These are phyloP conservation scores for Pichia membranifaciens DNA, from an alignment of 805 yeast species.

Conservation along the genomic window DNA sequence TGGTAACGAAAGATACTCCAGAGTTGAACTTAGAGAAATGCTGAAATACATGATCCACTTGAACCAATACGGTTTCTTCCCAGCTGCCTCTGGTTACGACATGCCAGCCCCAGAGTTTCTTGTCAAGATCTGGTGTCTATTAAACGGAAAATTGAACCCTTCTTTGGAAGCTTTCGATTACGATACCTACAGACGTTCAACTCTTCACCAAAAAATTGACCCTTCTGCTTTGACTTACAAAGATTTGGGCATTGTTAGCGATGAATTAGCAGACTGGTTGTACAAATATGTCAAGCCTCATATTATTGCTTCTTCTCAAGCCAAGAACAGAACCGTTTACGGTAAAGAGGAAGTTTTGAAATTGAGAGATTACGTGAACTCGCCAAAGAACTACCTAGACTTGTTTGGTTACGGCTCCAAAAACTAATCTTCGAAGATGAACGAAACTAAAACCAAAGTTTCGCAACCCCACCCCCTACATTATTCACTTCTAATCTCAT, in stretches of 20 bases:
- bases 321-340: constrained; percentile 33
- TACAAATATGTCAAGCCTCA: constrained; percentile 38
- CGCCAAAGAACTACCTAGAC: constrained; percentile 30
- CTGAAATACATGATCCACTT: constrained; percentile 44
- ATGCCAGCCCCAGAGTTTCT: constrained; percentile 37
- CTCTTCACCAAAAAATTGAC: constrained; percentile 59
- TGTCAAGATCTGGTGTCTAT: constrained; percentile 25
- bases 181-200: constrained; percentile 71
- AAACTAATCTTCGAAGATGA: constrained; percentile 2
- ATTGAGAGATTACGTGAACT: constrained; percentile 32
- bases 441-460: neutral
- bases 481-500: constrained; percentile 8
- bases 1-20: constrained; percentile 63
- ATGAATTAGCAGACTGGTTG: constrained; percentile 43
- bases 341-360: constrained; percentile 32
- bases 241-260: constrained; percentile 66
- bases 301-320: constrained; percentile 32
- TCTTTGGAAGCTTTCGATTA: constrained; percentile 39
- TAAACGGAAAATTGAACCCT: constrained; percentile 44
- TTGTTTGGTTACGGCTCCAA: constrained; percentile 24
- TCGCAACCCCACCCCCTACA: neutral
- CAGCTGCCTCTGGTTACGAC: constrained; percentile 33
- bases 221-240: constrained; percentile 55
- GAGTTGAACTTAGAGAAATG: constrained; percentile 62
- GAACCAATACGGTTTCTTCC: constrained; percentile 31